Base-by-base conservation (phyloP, 225 moss, liverwort and hornwort species). In the Polytrichum commune region DNA sequence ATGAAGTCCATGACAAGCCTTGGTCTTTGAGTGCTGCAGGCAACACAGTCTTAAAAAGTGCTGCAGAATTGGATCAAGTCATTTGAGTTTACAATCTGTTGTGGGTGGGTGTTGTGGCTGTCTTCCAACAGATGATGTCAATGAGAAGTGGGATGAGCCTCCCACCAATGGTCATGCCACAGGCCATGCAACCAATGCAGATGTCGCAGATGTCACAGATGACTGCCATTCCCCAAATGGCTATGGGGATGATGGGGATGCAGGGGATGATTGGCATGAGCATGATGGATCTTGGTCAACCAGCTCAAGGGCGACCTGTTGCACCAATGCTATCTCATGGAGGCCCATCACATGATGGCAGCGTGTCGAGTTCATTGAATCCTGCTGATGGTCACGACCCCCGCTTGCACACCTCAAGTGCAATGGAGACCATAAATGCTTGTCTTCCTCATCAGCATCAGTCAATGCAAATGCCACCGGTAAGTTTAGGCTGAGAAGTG, bases 111-210 rank as follows among this genome's bases (percentile, higher is more conserved):
- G 19, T 22, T 71, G 19, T 8, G 32, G 8, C 35, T 56, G 73
- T 46, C 70, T 69, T 74, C 18, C 30, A 65, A 71, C 93, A 97
- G 97, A 90, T 94, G 90, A 94, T 97, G 88, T 93, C 90, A 13
- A 82, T 93, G 76, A 90, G 91, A 71, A 98, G 84, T 53, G 98
- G 98, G 38, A 89, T 97, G 89, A 90, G 87, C 29, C 81, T 97
- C 55, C 97, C 97, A 6, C 74, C 92, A 9, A 81, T 93, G 90
- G 82, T 89, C 8, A 88, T 98, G 29, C 89, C 95, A 6, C 35
- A 83, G 29, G 91, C 90, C 35, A 69, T 94, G 77, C 94, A 90
- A 58, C 81, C 83, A 68, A 75, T 93, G 65, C 95, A 90, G 81
- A 88, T 95, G 79, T 73, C 92, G 32, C 85, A 88, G 81, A 88